Conservation (phyloP, 345 rosid species). For the Turritis glabra region DNA sequence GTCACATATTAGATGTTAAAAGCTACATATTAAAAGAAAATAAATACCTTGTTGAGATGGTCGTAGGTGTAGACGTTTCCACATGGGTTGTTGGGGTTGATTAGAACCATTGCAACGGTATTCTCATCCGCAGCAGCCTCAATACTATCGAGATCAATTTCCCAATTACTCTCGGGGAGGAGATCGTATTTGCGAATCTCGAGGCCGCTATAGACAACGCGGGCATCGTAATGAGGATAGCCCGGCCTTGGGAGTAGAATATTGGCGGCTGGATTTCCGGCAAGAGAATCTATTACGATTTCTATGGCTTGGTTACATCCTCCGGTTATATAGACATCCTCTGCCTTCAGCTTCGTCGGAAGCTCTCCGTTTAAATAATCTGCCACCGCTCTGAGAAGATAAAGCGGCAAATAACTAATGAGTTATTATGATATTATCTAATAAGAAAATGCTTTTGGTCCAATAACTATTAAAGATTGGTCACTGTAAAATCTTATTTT, state of each 20-base stretch:
- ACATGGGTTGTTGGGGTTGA: conserved; percentile 44
- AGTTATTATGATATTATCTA: neutral
- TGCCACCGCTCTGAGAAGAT: conserved; percentile 45
- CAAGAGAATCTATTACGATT: conserved; percentile 39
- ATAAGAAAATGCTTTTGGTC: too few relatives aligned
- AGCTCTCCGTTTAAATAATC: conserved; percentile 46
- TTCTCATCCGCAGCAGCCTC: conserved; percentile 55
- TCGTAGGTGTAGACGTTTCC: conserved; percentile 40
- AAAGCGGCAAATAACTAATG: neutral
- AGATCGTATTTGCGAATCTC: conserved; percentile 53
- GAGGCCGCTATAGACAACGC: conserved; percentile 22
- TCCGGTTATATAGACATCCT: conserved; percentile 50
- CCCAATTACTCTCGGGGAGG: conserved; percentile 54
- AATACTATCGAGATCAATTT: conserved; percentile 48
- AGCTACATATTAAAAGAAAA: neutral
- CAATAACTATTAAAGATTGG: too few relatives aligned
- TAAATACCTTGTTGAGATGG: conserved; percentile 46
- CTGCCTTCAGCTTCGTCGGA: conserved; percentile 43
- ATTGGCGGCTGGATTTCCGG: conserved; percentile 48
- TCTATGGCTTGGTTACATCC: conserved; percentile 61
- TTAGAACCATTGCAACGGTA: conserved; percentile 53
- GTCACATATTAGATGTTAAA: neutral
- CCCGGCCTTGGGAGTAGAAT: conserved; percentile 40
- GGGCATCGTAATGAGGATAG: conserved; percentile 46
- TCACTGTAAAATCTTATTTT: too few relatives aligned